These are phyloP conservation scores for Pythium sukuiense DNA, from an alignment of 352 stramenopile genomes.

Conservation along the genomic window DNA sequence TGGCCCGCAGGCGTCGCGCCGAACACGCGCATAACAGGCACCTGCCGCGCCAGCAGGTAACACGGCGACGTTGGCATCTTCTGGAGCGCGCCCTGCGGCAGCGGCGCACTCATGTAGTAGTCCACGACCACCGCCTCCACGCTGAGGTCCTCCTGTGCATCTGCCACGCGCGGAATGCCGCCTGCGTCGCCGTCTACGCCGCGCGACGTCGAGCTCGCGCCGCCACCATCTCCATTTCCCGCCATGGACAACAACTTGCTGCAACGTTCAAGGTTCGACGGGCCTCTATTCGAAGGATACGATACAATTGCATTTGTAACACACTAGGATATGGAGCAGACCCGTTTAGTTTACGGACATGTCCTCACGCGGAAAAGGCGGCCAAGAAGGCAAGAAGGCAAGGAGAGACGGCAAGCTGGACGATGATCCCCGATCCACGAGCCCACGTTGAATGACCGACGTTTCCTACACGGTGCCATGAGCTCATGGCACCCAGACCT, in stretches of 20 bases:
- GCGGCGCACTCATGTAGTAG: slow-evolving; percentile 73
- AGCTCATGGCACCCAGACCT: too few species aligned
- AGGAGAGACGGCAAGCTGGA: too few species aligned
- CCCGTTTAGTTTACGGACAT: too few species aligned
- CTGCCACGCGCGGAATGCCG: not conserved
- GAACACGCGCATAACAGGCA: slow-evolving; percentile 89
- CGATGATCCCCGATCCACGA: too few species aligned
- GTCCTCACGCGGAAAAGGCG: too few species aligned
- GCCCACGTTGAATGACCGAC: too few species aligned
- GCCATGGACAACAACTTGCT: slow-evolving; percentile 9
- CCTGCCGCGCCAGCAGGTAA: slow-evolving; percentile 61
- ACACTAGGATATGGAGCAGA: too few species aligned
- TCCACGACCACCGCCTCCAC: slow-evolving; percentile 82
- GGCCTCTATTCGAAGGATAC: slow-evolving; percentile 1
- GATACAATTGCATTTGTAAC: too few species aligned
- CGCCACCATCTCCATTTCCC: slow-evolving; percentile 8
- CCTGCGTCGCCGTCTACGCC: not conserved
- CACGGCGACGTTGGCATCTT: slow-evolving; percentile 58
- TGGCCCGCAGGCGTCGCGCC: slow-evolving; percentile 88
- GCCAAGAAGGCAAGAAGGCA: too few species aligned
- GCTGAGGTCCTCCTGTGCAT: slow-evolving; percentile 45
- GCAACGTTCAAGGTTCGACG: slow-evolving; percentile 3
- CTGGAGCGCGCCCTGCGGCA: slow-evolving; percentile 47
- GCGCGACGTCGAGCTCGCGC: not conserved
- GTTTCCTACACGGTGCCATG: too few species aligned